A percentile compares a stretch with the other conserved stretches of the same genome.
phyloP scores from a whole-genome alignment of 2,329 filamentous ascomycete species.

The Aotearoamyces nothofagi region DNA sequence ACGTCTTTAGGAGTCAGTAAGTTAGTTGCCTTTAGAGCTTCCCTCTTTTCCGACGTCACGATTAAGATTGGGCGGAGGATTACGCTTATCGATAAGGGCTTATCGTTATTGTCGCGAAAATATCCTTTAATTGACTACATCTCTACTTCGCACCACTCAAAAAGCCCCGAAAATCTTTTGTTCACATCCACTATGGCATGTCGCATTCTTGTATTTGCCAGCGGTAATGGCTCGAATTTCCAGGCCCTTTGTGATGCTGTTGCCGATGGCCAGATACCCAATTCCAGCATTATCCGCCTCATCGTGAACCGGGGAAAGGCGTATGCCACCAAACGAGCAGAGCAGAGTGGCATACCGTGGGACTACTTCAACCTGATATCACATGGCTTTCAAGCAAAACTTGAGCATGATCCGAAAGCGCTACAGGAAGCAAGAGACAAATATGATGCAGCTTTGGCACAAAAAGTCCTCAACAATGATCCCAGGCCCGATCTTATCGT shows the following conservation, averaged over 20 bases:
- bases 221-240: conserved; percentile 52
- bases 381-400: conserved; percentile 34
- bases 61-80: too few species aligned
- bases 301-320: conserved; percentile 43
- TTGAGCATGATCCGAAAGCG: conserved; percentile 25
- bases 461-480: conserved; percentile 32
- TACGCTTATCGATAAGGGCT: too few species aligned
- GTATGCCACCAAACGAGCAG: conserved; percentile 46
- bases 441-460: conserved; percentile 50
- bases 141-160: too few species aligned
- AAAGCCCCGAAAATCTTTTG: too few species aligned
- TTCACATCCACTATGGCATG: too few species aligned
- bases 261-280: conserved; percentile 19
- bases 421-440: conserved; percentile 34
- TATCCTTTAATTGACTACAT: too few species aligned
- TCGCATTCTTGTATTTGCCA: background rate
- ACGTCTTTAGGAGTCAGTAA: background rate
- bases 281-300: conserved; percentile 38
- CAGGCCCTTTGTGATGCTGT: conserved; percentile 42
- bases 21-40: too few species aligned
- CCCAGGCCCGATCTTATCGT: conserved; percentile 43
- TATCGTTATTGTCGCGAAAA: too few species aligned
- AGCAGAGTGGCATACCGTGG: conserved; percentile 41
- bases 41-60: too few species aligned
- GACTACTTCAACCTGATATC: conserved; percentile 50